Base-by-base conservation (phyloP, 2,329 filamentous ascomycete species). In the Fusarium dimerum region DNA sequence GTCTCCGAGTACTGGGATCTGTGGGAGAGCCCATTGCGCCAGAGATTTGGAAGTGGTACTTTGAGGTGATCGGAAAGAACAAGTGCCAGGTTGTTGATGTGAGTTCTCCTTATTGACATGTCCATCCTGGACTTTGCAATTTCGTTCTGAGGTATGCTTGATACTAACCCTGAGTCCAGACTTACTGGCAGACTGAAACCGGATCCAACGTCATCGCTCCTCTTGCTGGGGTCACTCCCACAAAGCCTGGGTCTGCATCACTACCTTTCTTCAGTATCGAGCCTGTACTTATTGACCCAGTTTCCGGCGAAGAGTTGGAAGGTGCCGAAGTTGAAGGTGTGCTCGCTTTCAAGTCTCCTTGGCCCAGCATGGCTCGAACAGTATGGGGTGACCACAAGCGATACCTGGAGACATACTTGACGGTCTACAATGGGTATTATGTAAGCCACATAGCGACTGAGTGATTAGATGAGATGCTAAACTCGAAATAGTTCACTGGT, bases 31-130 rank as follows among this genome's bases (percentile, higher is more conserved):
- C 92, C 16, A 97, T 97, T 64, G 92, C 92, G n/a, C 89, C 92
- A 12, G 92, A 97, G 72, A 88, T 97, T 46, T 97, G 92, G 92
- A 96, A 96, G 75, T 97, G 92, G 92, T 97, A 96, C 75, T 90
- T 90, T 69, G 90, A 96, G 71, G 82, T 87, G 57, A 90, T 97
- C 45, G 92, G 92, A 66, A 93, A 91, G 79, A 86, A 90, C 69
- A 85, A 94, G 71, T 87, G 89, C 43, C 92, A 97, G 67, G 81
- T 97, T 70, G 87, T 96, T 45, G 92, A 97, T 72, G 90, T 94
- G 77, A 82, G 90, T 83, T 2, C 6, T 13, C 26, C n/a, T 32
- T 11, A 30, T 26, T 26, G 20, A n/a, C n/a, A n/a, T n/a, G n/a
- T n/a, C n/a, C n/a, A n/a, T 26, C 20, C 20, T 26, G 20, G 7